Base-by-base conservation (phyloP, 140 eudicot species). In the Artemisia princeps region DNA sequence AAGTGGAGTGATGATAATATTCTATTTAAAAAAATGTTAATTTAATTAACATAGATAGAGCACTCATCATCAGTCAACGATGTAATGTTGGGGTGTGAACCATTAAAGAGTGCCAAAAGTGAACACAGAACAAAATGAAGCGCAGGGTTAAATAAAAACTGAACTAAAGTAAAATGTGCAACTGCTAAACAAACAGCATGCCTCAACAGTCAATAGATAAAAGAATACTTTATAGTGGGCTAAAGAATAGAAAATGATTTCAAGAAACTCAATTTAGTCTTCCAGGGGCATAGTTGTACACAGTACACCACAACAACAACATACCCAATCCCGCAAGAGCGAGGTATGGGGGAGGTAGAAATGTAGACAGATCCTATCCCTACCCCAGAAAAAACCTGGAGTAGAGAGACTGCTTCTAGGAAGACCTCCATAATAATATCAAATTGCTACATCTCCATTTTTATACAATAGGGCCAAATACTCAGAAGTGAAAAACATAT, bases 131-230 rank as follows among this genome's bases (percentile, higher is more conserved):
- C 2, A 23, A 37, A 60, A 60, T 26, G 30, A 58, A 69, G 28
- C 45, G n/a, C 33, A 49, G 74, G n/a, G 33, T 48, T 28, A 7
- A 26, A 60, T 60, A 68, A 22, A 70, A 13, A 13, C 53, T 53
- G 13, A 67, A 48, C 15, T 50, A 9, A 33, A 62, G 70, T 71
- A 20, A 51, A 46, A 55, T 28, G 26, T 49, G 55, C 8, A 51
- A 51, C n/a, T 33, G 62, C 37, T 37, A 23, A 58, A 54, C 48
- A 10, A 40, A 51, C 17, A 62, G 14, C 57, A 53, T 53, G 49
- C 48, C 53, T 40, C 56, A 72, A 72, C 64, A 62, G 4, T 72
- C 45, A 52, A 55, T 7, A 13, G 49, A 49, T 20, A 6, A 60
- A 30, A 49, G 33, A 11, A 51, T 30, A 50, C 10, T 57, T 52